These are phyloP conservation scores for Termitomyces sp. DNA, from an alignment of 768 basidiomycete species.

Conservation along the genomic window DNA sequence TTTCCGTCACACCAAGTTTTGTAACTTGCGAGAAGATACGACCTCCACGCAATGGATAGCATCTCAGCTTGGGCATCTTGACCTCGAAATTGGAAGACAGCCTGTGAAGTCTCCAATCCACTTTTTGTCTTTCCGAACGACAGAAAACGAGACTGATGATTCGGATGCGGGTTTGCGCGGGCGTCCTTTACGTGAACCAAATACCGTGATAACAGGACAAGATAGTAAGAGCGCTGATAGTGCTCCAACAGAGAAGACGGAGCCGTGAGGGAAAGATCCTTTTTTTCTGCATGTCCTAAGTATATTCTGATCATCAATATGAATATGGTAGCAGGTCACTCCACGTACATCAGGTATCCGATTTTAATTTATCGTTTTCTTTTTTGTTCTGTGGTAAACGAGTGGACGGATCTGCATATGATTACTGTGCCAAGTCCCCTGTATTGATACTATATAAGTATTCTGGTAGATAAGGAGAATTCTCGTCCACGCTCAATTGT, in stretches of 20 bases:
- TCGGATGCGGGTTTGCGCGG: neutral
- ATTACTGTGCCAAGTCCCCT: too few relatives aligned
- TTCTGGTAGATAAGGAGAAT: neutral
- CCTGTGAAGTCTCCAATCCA: neutral
- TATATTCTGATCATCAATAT: neutral
- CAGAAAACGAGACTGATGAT: neutral
- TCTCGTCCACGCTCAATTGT: too few relatives aligned
- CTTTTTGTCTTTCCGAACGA: neutral
- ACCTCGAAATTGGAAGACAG: neutral
- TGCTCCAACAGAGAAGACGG: neutral
- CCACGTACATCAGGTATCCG: too few relatives aligned
- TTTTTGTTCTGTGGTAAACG: neutral
- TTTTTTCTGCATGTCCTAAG: neutral
- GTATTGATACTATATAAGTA: neutral
- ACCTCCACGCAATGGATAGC: slow-evolving; percentile 3
- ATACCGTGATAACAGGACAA: neutral
- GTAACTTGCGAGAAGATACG: slow-evolving; percentile 2
- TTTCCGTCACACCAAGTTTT: slow-evolving; percentile 10
- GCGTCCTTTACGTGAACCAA: neutral
- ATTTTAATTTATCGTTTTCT: neutral
- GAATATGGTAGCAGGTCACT: too few relatives aligned
- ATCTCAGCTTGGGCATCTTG: slow-evolving; percentile 2
- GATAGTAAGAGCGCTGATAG: neutral
- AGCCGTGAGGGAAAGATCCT: neutral
- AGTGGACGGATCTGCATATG: neutral